These are phyloP conservation scores for Paracamarosporium sp. DNA, from an alignment of 2,329 filamentous ascomycete genomes.

Conservation along the genomic window DNA sequence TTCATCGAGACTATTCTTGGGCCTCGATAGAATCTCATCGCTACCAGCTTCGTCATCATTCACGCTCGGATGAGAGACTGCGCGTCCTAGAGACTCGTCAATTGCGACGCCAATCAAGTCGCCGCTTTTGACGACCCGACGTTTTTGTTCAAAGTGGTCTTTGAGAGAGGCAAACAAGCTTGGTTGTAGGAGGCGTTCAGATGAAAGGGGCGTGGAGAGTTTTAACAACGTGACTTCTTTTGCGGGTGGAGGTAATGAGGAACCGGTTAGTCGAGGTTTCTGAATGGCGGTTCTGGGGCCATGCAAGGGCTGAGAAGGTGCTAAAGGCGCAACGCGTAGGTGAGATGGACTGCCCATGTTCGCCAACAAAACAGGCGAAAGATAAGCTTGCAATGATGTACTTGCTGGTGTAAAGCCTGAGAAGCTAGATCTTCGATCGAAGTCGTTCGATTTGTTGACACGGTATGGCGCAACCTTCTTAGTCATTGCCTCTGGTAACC, in stretches of 20 bases:
- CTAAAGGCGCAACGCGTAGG: constrained; percentile 77
- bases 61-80: constrained; percentile 74
- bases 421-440: constrained; percentile 61
- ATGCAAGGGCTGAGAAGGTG: constrained; percentile 53
- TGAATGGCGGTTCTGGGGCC: constrained; percentile 43
- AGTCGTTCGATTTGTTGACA: constrained; percentile 51
- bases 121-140: constrained; percentile 82
- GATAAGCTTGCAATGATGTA: constrained; percentile 61
- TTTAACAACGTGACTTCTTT: constrained; percentile 88
- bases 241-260: constrained; percentile 65
- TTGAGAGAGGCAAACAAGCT: constrained; percentile 87
- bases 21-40: constrained; percentile 60
- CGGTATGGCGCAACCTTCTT: constrained; percentile 62
- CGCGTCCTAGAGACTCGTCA: constrained; percentile 82
- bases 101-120: constrained; percentile 90
- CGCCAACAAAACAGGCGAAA: constrained; percentile 84
- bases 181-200: constrained; percentile 83
- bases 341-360: constrained; percentile 83
- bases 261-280: constrained; percentile 52
- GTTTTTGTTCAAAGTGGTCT: constrained; percentile 82
- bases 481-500: constrained; percentile 75
- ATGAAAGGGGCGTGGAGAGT: constrained; percentile 86
- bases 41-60: constrained; percentile 72
- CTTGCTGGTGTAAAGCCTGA: constrained; percentile 36
- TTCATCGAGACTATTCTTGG: constrained; percentile 43